A percentile compares a stretch with the other conserved stretches of the same genome.
phyloP scores from a whole-genome alignment of 148 eudicot genomes.

The Polygonum maritimum region DNA sequence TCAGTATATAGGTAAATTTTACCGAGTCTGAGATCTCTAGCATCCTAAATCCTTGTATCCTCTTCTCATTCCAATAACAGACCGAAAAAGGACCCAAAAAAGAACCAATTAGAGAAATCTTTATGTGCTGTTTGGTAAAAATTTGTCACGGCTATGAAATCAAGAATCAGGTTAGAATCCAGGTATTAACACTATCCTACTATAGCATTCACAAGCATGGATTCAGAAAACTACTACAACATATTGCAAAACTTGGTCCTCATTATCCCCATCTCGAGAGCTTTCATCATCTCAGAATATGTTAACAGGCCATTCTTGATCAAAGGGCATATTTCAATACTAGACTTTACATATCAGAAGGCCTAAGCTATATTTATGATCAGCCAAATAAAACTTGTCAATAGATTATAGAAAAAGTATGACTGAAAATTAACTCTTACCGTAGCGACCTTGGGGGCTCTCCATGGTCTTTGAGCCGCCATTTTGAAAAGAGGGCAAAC shows the following conservation, averaged over 20 bases:
- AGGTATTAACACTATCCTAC: background rate
- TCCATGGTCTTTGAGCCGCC: slow-evolving; percentile 49
- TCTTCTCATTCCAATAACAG: background rate
- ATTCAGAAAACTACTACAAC: background rate
- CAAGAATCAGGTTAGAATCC: background rate
- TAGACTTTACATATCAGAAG: background rate
- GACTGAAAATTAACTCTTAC: slow-evolving; percentile 25
- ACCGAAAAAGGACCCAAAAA: background rate
- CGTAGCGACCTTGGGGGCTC: slow-evolving; percentile 64
- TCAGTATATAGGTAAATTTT: background rate
- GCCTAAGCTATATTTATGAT: background rate
- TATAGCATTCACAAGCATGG: background rate
- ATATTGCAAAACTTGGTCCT: background rate
- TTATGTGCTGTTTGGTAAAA: background rate
- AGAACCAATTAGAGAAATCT: background rate
- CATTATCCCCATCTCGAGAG: background rate
- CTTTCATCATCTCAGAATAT: background rate
- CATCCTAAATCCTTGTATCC: background rate
- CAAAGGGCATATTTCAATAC: background rate
- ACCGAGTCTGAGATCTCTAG: background rate
- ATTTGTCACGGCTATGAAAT: background rate
- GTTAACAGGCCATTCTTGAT: background rate
- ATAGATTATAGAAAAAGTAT: background rate
- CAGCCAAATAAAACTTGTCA: background rate
- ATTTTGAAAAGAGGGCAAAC: background rate